phyloP scores from a whole-genome alignment of 2,329 filamentous ascomycete genomes.

The Ceratocystis harringtonii region DNA sequence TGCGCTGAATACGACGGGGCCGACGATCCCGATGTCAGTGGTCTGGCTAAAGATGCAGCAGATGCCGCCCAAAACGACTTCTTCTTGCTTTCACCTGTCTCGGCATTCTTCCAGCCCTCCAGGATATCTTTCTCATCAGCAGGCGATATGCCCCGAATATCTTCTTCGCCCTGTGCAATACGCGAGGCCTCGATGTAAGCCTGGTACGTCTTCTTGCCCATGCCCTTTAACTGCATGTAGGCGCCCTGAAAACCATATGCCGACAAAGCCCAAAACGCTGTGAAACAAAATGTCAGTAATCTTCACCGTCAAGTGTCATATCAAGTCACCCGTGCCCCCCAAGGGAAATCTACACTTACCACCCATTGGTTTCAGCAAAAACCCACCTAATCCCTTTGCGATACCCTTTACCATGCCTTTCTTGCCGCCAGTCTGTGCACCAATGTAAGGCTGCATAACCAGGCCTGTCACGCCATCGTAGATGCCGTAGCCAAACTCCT shows the following conservation, averaged over 20 bases:
- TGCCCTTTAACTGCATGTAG: slow-evolving; percentile 59
- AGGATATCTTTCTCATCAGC: slow-evolving; percentile 52
- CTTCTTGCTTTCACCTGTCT: slow-evolving; percentile 29
- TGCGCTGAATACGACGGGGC: neutral
- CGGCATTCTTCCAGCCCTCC: slow-evolving; percentile 45
- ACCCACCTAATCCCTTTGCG: slow-evolving; percentile 67
- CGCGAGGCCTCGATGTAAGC: slow-evolving; percentile 69
- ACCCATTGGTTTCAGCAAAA: slow-evolving; percentile 64
- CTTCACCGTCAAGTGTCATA: neutral
- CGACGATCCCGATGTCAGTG: neutral
- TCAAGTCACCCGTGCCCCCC: neutral
- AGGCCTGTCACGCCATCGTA: slow-evolving; percentile 72
- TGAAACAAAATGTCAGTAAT: neutral
- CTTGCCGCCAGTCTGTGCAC: slow-evolving; percentile 32
- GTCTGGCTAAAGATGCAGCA: neutral
- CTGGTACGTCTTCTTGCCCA: slow-evolving; percentile 54
- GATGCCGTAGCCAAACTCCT: slow-evolving; percentile 61
- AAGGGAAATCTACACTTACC: slow-evolving; percentile 34
- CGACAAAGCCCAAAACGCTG: slow-evolving; percentile 28
- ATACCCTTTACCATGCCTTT: slow-evolving; percentile 61
- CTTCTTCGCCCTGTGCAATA: slow-evolving; percentile 58
- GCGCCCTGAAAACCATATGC: slow-evolving; percentile 74
- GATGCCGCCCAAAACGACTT: neutral
- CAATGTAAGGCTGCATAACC: slow-evolving; percentile 60
- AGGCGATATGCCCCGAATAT: slow-evolving; percentile 37